Base-by-base conservation (phyloP, 495 filamentous ascomycete species). In the Collariella sp. region DNA sequence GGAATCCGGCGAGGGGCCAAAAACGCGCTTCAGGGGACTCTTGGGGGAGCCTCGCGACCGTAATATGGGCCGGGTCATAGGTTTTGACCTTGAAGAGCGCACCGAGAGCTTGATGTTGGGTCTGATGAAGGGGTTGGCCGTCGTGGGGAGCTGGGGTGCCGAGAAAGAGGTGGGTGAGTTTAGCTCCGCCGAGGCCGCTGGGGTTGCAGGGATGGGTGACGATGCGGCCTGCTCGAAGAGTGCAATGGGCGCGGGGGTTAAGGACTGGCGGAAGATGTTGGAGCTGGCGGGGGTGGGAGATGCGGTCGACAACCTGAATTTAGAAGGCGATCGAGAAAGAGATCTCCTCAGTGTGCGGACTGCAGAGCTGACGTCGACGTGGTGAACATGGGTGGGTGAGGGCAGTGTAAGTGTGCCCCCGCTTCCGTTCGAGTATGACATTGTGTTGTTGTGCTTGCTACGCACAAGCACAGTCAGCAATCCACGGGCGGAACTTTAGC, bases 271-370 rank as follows among this genome's bases (percentile, higher is more conserved):
- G 11, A 57, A 58, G 39, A 16, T 39, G 44, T 40, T 18, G 6
- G 56, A 41, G 13, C 40, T 15, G 3, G 52, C 29, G 18, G 52
- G 20, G 18, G 61, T 46, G 1, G 59, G 54, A 6, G 56, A 23
- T 7, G 45, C 40, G 9, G 55, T 41, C 26, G 82, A 71, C 23
- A 91, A 67, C 34, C 78, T 79, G 60, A 90, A 88, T 65, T 89
- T 94, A 9, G 90, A 94, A 10, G 89, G 90, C 10, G 89, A 95
- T 42, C 88, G 78, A 24, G 88, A 94, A 43, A 96, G 74, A 19
- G 90, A 94, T 58, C 89, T 85, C 39, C 89, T 79, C 39, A 96
- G 70, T 57, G 89, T 83, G 57, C 84, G 76, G 47, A 94, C 84
- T 15, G 86, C 81, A 20, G 86, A 81, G 59, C 80, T 83, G 5